Evolutionary conservation across 306 rosid genomes (phyloP).

Genomic region (Heteromeles arbutifolia): DNA sequence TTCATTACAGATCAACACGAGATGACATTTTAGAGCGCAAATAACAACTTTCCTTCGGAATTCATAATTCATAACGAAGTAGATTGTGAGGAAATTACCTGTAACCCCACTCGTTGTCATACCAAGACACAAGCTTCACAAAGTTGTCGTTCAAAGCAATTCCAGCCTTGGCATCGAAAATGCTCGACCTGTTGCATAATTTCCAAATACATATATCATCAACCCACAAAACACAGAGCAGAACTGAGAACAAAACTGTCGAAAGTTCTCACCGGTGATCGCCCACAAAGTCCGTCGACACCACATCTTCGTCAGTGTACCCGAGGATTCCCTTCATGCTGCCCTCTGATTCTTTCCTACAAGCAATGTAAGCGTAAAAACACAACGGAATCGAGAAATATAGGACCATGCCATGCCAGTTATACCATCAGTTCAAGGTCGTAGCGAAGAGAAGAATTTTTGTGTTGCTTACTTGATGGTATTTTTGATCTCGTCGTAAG

Average conservation of each 20-base stretch:
- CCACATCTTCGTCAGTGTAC: constrained; percentile 75
- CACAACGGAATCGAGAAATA: neutral
- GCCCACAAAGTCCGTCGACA: constrained; percentile 68
- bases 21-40: neutral
- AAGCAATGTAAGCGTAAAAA: too few species aligned
- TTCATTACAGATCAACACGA: neutral
- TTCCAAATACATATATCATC: constrained; percentile 7
- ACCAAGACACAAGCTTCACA: constrained; percentile 65
- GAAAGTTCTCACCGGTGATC: constrained; percentile 61
- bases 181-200: constrained; percentile 69
- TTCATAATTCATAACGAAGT: too few species aligned
- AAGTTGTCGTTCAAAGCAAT: constrained; percentile 62
- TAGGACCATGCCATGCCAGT: too few species aligned
- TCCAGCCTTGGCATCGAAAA: constrained; percentile 78
- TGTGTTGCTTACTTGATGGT: constrained; percentile 57
- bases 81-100: constrained; percentile 21
- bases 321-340: constrained; percentile 75
- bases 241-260: neutral
- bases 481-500: constrained; percentile 66
- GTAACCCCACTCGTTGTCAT: constrained; percentile 63
- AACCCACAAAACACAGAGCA: neutral
- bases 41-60: too few species aligned
- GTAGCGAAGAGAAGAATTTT: neutral
- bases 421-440: neutral
- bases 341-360: constrained; percentile 86